These are phyloP conservation scores for Nemania serpens DNA, from an alignment of 2,329 filamentous ascomycete genomes.

Conservation along the genomic window DNA sequence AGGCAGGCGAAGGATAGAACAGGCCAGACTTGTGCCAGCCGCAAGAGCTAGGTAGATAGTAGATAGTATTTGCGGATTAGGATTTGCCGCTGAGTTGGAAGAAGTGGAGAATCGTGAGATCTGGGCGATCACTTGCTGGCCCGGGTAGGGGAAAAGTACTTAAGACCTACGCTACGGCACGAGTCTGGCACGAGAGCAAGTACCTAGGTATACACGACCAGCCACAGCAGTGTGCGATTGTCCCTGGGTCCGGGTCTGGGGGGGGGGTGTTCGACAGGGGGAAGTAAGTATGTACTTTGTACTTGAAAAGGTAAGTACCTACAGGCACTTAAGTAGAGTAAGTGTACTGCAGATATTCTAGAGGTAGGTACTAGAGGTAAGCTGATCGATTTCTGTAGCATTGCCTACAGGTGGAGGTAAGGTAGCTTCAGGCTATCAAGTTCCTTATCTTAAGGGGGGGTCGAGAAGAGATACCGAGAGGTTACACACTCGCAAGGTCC, in stretches of 20 bases:
- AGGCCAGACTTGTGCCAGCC: constrained; percentile 11
- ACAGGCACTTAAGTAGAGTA: neutral
- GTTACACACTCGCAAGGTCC: neutral
- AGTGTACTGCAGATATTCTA: too few species aligned
- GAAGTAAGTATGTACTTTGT: too few species aligned
- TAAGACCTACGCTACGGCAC: too few species aligned
- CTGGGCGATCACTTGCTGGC: constrained; percentile 12
- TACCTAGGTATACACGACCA: neutral
- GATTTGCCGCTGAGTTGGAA: neutral
- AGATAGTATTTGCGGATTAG: too few species aligned
- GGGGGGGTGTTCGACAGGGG: too few species aligned
- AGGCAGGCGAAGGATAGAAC: constrained; percentile 11
- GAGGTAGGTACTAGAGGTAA: neutral
- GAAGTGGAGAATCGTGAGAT: constrained; percentile 22
- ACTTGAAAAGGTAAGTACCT: neutral
- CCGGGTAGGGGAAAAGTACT: too few species aligned
- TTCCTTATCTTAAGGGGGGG: neutral
- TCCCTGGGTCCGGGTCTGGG: too few species aligned
- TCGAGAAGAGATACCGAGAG: neutral
- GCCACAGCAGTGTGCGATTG: too few species aligned
- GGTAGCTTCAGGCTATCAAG: neutral
- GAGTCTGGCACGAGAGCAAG: too few species aligned
- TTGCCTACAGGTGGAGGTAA: neutral
- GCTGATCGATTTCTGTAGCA: neutral
- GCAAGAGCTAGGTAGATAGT: too few species aligned